phyloP scores from a whole-genome alignment of 371 early-diverging fungal genomes.

The Dinochytrium kinnereticum region DNA sequence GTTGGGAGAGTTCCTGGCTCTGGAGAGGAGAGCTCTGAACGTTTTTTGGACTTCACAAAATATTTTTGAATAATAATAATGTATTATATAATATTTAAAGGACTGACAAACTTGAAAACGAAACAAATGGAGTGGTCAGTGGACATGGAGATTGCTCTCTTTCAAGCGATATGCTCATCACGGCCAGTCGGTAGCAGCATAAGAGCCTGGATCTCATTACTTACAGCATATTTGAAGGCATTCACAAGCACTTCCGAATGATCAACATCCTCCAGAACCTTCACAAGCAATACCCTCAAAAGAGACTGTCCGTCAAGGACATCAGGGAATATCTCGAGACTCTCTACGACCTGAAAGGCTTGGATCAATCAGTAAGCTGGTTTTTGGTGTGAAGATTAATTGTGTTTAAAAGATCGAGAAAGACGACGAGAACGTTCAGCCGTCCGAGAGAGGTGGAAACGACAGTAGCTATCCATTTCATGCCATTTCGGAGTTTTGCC shows the following conservation, averaged over 20 bases:
- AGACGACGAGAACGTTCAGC: not conserved
- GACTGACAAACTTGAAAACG: not conserved
- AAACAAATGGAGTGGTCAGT: not conserved
- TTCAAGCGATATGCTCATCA: not conserved
- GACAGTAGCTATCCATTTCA: slow-evolving; percentile 9
- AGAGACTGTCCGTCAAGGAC: not conserved
- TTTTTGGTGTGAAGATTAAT: not conserved
- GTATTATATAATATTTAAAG: too few relatives aligned
- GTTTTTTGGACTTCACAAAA: slow-evolving; percentile 26
- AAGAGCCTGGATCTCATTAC: not conserved
- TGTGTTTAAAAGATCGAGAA: not conserved
- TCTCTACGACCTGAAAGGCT: not conserved
- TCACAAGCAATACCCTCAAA: not conserved
- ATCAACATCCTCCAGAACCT: not conserved
- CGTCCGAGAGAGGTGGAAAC: not conserved
- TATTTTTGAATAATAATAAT: not conserved
- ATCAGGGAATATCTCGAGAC: slow-evolving; percentile 2
- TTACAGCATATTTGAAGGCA: not conserved
- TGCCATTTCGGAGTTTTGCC: not conserved
- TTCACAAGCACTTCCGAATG: slow-evolving; percentile 2
- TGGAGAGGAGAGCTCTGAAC: not conserved
- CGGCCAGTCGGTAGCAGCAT: not conserved
- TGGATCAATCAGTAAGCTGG: not conserved
- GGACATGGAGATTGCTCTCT: slow-evolving; percentile 9
- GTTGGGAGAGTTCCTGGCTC: too few relatives aligned